Conservation (phyloP, 2,329 filamentous ascomycete genomes). For the Acrodontium crateriforme region DNA sequence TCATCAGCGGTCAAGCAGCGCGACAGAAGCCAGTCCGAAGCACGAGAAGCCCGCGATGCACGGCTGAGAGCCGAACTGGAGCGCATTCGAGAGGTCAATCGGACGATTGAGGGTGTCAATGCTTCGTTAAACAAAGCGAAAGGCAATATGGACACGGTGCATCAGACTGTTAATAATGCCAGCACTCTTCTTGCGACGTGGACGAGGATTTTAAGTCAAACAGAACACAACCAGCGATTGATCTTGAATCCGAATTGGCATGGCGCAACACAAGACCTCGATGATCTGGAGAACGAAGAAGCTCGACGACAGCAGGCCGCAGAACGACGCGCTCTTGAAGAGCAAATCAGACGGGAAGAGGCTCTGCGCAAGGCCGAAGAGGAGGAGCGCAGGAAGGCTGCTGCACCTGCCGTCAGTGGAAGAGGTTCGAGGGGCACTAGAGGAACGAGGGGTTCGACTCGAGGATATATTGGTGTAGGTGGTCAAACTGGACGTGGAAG, state of each 20-base stretch:
- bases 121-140: slow-evolving; percentile 57
- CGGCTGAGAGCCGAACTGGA: slow-evolving; percentile 67
- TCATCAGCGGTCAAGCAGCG: slow-evolving; percentile 28
- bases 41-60: slow-evolving; percentile 53
- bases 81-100: slow-evolving; percentile 73
- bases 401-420: slow-evolving; percentile 28
- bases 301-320: slow-evolving; percentile 59
- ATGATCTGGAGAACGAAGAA: slow-evolving; percentile 74
- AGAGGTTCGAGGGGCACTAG: slow-evolving; percentile 18
- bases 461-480: slow-evolving; percentile 29
- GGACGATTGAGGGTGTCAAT: slow-evolving; percentile 67
- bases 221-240: slow-evolving; percentile 89
- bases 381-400: slow-evolving; percentile 42
- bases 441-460: slow-evolving; percentile 17
- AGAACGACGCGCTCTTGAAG: slow-evolving; percentile 62
- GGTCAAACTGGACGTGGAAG: slow-evolving; percentile 38
- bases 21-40: slow-evolving; percentile 24
- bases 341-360: slow-evolving; percentile 59
- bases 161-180: slow-evolving; percentile 70
- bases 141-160: slow-evolving; percentile 73
- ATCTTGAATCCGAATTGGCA: slow-evolving; percentile 83
- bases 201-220: slow-evolving; percentile 91
- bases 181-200: slow-evolving; percentile 86
- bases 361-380: slow-evolving; percentile 39
- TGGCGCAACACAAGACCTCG: slow-evolving; percentile 71